Evolutionary conservation across 352 stramenopile genomes (phyloP), one percentile per base, ranked within the genome.

Genomic region (Globisporangium alternatum): DNA sequence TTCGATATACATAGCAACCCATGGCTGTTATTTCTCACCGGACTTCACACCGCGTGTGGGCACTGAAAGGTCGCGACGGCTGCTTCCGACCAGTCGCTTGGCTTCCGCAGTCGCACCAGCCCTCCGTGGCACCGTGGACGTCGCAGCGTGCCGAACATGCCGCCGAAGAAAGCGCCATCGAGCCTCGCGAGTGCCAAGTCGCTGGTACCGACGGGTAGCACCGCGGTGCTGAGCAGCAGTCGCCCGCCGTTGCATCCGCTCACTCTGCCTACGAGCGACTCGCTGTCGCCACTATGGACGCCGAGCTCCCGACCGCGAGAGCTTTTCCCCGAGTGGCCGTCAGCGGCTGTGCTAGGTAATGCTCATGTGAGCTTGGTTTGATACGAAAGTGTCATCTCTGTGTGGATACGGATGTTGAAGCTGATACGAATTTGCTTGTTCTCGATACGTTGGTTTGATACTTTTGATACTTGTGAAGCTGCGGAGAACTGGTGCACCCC

Each of bases 311-410:
- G 53, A 15, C 84, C 81, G 0, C 74, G 63, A 0, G 69, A 77
- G 22, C 49, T 87, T 49, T 93, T 93, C 45, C 79, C 80, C 2
- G 82, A 91, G 52, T 91, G 84, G 82, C 83, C 70, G 2, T 66
- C 72, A 21, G 67, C 65, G 21, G 56, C 65, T 41, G 66, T 52
- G 60, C 41, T 81, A 22, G 28, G 48, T 64, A 39, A 22, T 28
- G 28, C 37, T 17, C 13, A 12, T 12, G 45, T 33, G 22, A 1
- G 3, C 41, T 3, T 35, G 17, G 9, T 5, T 33, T 1, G 15
- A 48, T 48, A 33, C 10, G 7, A 41, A 10, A 17, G 41, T 47
- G 41, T 47, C 41, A 47, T 47, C 15, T 33, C 2, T 59, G 47
- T 21, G 37, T n/a, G 37, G 7, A 19, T 9, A 31, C 56, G 22